Evolutionary conservation across 148 eudicot genomes (phyloP).

Genomic region (Vaccinium darrowii): DNA sequence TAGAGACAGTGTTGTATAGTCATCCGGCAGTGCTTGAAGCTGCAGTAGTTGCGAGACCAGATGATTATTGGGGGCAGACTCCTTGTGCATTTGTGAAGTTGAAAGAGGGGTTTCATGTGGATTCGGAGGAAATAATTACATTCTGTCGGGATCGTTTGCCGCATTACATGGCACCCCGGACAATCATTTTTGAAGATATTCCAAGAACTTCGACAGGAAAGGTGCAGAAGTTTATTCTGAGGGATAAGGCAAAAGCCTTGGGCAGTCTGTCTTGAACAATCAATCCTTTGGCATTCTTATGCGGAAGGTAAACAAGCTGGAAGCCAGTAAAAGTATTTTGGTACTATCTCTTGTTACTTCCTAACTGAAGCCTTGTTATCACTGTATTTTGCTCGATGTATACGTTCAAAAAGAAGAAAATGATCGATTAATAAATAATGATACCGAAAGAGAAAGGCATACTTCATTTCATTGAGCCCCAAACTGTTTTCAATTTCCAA

Average conservation of each 20-base stretch:
- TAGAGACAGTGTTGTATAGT: constrained; percentile 32
- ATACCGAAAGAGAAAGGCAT: not conserved
- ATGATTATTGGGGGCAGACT: constrained; percentile 54
- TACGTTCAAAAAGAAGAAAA: not conserved
- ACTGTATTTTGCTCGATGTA: not conserved
- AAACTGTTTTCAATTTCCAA: not conserved
- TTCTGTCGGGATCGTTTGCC: constrained; percentile 41
- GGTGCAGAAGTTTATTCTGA: constrained; percentile 34
- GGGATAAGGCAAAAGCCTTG: constrained; percentile 34
- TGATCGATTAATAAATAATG: not conserved
- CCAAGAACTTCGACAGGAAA: constrained; percentile 45
- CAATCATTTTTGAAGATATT: constrained; percentile 36
- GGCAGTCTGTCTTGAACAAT: constrained; percentile 15
- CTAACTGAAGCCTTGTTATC: not conserved
- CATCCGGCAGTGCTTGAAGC: constrained; percentile 41
- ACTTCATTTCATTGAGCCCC: not conserved
- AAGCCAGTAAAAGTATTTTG: not conserved
- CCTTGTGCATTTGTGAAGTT: constrained; percentile 53
- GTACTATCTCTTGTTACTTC: not conserved
- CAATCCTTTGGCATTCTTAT: not conserved
- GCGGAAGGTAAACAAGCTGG: not conserved
- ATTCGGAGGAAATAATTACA: constrained; percentile 24
- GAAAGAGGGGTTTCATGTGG: constrained; percentile 26
- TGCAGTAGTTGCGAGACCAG: constrained; percentile 50
- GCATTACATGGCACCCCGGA: constrained; percentile 51